phyloP scores from a whole-genome alignment of 495 filamentous ascomycete species.

The Aspergillus cristatus region DNA sequence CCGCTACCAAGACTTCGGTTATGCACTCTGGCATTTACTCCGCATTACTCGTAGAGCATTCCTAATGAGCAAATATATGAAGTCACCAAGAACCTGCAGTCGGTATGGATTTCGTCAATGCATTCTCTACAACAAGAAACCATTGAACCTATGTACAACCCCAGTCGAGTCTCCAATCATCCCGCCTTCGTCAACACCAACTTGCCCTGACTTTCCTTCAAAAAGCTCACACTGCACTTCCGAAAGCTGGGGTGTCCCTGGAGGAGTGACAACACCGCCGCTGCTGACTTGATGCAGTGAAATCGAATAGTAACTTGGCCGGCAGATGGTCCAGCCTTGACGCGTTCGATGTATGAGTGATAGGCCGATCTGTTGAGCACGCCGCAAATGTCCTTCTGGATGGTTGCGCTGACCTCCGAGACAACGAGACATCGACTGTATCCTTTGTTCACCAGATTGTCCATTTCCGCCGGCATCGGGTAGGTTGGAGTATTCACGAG shows the following conservation, averaged over 20 bases:
- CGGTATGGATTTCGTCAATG: no score
- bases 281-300: constrained; percentile 21
- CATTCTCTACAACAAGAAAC: no score
- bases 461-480: constrained; percentile 13
- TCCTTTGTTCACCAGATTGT: constrained; percentile 14
- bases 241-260: constrained; percentile 4
- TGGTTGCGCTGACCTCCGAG: background rate
- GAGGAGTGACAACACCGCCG: constrained; percentile 10
- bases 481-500: constrained; percentile 28
- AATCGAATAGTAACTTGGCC: constrained; percentile 17
- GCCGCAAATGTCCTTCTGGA: constrained; percentile 5
- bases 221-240: constrained; percentile 11
- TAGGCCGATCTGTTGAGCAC: constrained; percentile 7
- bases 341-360: constrained; percentile 11
- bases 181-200: no score
- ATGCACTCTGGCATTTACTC: no score
- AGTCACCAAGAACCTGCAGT: no score
- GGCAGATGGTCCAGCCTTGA: constrained; percentile 8
- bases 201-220: background rate
- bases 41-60: no score
- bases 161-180: no score
- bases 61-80: no score
- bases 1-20: no score
- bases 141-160: no score
- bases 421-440: constrained; percentile 22